Percentiles rank a stretch among this genome's conserved stretches.
Evolutionary conservation across 192 early-diverging fungal species (phyloP).

Genomic region (Geranomyces variabilis): DNA sequence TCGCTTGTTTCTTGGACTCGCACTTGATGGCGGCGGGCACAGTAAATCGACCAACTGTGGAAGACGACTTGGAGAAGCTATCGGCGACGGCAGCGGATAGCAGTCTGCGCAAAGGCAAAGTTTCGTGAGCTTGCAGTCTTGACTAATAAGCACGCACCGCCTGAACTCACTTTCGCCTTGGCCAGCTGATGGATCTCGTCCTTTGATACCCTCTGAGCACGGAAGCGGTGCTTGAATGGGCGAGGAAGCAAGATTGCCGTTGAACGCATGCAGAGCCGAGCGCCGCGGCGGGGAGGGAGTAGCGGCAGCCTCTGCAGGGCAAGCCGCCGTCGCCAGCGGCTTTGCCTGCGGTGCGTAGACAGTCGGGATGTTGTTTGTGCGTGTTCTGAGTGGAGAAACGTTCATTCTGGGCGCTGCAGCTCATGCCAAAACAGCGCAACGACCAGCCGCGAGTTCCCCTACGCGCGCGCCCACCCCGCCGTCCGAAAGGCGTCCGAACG

Average conservation of each 20-base stretch:
- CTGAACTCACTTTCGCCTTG: background rate
- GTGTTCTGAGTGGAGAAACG: too few relatives aligned
- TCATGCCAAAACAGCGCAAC: too few relatives aligned
- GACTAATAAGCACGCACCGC: too few relatives aligned
- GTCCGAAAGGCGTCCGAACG: too few relatives aligned
- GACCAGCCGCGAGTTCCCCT: too few relatives aligned
- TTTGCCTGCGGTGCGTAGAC: too few relatives aligned
- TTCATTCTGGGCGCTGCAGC: too few relatives aligned
- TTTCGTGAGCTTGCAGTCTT: too few relatives aligned
- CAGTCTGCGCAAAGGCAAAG: background rate
- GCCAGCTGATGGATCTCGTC: background rate
- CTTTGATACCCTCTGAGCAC: background rate
- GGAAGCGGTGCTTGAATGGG: background rate
- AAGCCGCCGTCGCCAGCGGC: too few relatives aligned
- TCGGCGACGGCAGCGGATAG: background rate
- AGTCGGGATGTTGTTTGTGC: too few relatives aligned
- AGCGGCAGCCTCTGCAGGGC: too few relatives aligned
- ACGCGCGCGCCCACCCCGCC: too few relatives aligned
- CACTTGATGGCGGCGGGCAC: background rate
- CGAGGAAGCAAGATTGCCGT: background rate
- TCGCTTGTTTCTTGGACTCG: background rate
- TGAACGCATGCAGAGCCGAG: background rate
- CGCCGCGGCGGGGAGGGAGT: background rate
- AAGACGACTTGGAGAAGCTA: constrained; percentile 1
- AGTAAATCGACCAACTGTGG: background rate